Evolutionary conservation across 169 alveolate genomes (phyloP).

Genomic region (Amoebophrya sp.): DNA sequence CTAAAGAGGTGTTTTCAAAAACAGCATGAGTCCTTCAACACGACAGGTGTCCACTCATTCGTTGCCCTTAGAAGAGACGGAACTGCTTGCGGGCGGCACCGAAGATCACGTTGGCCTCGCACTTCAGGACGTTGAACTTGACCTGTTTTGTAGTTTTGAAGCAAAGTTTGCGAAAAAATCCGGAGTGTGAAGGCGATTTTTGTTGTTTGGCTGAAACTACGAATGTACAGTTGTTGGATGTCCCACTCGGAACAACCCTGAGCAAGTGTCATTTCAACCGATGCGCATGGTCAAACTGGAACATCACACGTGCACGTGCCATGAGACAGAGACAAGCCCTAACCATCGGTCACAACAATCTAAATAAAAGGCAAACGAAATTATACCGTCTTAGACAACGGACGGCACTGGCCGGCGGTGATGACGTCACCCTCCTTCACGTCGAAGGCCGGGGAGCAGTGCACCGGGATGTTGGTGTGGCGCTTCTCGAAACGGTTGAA

Average conservation of each 20-base stretch:
- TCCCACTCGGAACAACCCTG: too few species aligned
- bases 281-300: too few species aligned
- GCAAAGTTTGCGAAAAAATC: background rate
- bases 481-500: slow-evolving; percentile 97
- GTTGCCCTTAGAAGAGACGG: slow-evolving; percentile 91
- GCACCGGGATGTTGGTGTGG: slow-evolving; percentile 95
- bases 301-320: too few species aligned
- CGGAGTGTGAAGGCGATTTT: too few species aligned
- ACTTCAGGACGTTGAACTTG: slow-evolving; percentile 96
- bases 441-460: slow-evolving; percentile 96
- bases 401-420: slow-evolving; percentile 99
- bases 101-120: slow-evolving; percentile 89
- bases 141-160: slow-evolving; percentile 38
- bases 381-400: slow-evolving; percentile 92
- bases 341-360: background rate
- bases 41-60: too few species aligned
- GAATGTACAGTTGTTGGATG: too few species aligned
- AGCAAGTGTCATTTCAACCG: too few species aligned
- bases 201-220: too few species aligned
- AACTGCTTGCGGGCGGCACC: slow-evolving; percentile 97
- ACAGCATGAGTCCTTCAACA: too few species aligned
- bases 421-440: slow-evolving; percentile 97
- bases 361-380: background rate
- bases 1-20: too few species aligned
- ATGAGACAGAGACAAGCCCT: too few species aligned